Percentiles rank a stretch among this genome's conserved stretches.
phyloP scores from a whole-genome alignment of 495 filamentous ascomycete species.

The Aspergillus hancockii region DNA sequence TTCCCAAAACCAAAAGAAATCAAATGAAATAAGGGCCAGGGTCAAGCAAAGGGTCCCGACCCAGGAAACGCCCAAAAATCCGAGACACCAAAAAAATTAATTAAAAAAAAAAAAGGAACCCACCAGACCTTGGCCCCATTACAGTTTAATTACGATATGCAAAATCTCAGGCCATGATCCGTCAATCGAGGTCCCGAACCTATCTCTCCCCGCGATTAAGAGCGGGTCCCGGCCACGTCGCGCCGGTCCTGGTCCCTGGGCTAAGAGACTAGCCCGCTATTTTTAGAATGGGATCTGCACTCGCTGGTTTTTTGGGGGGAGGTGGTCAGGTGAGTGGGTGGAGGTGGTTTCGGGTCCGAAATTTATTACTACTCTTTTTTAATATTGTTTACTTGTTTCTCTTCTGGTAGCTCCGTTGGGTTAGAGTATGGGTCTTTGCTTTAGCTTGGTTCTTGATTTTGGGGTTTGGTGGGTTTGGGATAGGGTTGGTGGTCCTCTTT shows the following conservation, averaged over 20 bases:
- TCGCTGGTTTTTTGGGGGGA: neutral
- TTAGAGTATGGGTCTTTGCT: no score
- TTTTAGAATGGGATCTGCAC: slow-evolving; percentile 2
- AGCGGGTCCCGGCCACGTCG: slow-evolving; percentile 4
- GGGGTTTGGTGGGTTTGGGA: neutral
- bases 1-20: neutral
- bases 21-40: neutral
- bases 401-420: neutral
- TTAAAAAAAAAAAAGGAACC: no score
- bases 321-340: neutral
- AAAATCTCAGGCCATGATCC: neutral
- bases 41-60: neutral
- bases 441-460: no score
- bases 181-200: neutral
- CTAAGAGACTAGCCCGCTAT: neutral
- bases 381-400: neutral
- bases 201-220: neutral
- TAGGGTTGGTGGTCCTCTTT: no score
- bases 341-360: neutral
- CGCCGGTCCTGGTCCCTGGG: neutral
- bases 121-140: slow-evolving; percentile 1
- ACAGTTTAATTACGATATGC: slow-evolving; percentile 9
- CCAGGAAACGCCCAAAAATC: neutral
- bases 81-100: neutral
- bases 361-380: neutral